Percentiles rank a stretch among this genome's conserved stretches.
phyloP scores from a whole-genome alignment of 208 protist genomes.

The Crithidia mellificae region DNA sequence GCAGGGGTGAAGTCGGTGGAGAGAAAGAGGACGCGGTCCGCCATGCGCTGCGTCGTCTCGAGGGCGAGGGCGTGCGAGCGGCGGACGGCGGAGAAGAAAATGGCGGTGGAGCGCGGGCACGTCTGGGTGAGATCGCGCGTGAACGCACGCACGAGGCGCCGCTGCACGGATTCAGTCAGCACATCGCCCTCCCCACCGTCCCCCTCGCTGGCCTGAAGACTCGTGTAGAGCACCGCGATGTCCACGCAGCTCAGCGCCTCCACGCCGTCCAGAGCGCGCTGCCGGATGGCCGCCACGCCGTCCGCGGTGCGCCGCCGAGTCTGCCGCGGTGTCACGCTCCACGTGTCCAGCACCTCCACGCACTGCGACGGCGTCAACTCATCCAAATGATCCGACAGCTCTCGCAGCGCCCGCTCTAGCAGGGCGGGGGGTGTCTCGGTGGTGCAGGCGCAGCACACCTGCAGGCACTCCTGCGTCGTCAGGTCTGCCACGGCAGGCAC shows the following conservation, averaged over 20 bases:
- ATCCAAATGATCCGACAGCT: conserved; percentile 40
- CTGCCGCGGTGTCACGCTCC: conserved; percentile 33
- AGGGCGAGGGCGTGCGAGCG: conserved; percentile 31
- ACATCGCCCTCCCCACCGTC: background rate
- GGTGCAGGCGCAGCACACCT: conserved; percentile 56
- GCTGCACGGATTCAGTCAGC: conserved; percentile 25
- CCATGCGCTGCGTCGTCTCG: conserved; percentile 54
- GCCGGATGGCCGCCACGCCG: conserved; percentile 29
- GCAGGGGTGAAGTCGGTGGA: conserved; percentile 74
- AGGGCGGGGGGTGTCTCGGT: conserved; percentile 46
- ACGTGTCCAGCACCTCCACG: conserved; percentile 66
- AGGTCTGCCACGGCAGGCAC: conserved; percentile 58
- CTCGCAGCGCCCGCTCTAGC: conserved; percentile 46
- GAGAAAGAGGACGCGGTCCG: conserved; percentile 71
- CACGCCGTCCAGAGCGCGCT: conserved; percentile 27
- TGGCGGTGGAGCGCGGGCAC: conserved; percentile 69
- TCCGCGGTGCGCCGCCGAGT: conserved; percentile 23
- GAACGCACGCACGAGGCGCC: conserved; percentile 43
- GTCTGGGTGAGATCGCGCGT: conserved; percentile 31
- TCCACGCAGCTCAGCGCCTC: conserved; percentile 62
- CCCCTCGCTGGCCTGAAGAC: conserved; percentile 25
- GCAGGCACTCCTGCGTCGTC: conserved; percentile 76
- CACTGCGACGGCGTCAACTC: conserved; percentile 47
- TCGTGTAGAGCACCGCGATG: conserved; percentile 70
- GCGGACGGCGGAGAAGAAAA: conserved; percentile 63